These are phyloP conservation scores for Mycena citricolor DNA, from an alignment of 1,284 basidiomycete genomes.

Conservation along the genomic window DNA sequence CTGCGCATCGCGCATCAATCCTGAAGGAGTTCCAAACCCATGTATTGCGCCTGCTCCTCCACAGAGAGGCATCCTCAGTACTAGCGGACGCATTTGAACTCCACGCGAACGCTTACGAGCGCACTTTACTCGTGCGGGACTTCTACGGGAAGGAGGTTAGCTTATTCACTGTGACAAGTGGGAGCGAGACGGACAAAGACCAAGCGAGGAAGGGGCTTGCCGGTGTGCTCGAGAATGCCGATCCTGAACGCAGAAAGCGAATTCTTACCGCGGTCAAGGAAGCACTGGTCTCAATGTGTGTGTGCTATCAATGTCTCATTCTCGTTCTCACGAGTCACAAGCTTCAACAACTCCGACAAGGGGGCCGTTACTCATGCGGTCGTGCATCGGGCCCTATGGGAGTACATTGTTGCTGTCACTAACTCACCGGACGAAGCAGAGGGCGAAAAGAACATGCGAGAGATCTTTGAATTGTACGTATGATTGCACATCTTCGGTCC, in stretches of 20 bases:
- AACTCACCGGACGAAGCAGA: constrained; percentile 56
- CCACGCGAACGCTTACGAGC: constrained; percentile 80
- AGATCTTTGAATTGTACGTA: constrained; percentile 65
- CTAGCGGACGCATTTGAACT: constrained; percentile 87
- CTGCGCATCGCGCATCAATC: constrained; percentile 69
- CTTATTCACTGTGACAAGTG: constrained; percentile 63
- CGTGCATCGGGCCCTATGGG: constrained; percentile 81
- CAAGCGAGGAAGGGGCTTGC: constrained; percentile 61
- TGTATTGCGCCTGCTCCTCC: constrained; percentile 73
- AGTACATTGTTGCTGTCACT: constrained; percentile 63
- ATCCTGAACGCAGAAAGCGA: constrained; percentile 63
- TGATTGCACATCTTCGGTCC: constrained; percentile 1
- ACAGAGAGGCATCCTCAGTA: constrained; percentile 79
- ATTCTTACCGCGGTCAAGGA: constrained; percentile 71
- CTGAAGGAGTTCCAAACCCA: constrained; percentile 74
- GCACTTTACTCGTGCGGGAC: constrained; percentile 74
- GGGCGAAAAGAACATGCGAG: constrained; percentile 58
- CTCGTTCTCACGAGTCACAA: constrained; percentile 31
- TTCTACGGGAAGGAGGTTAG: constrained; percentile 87
- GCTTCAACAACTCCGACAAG: constrained; percentile 89
- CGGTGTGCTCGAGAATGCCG: constrained; percentile 64
- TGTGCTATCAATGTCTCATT: constrained; percentile 13
- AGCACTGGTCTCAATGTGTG: constrained; percentile 75
- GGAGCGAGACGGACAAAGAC: constrained; percentile 61
- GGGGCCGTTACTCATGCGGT: constrained; percentile 82